Percentiles rank a stretch among this genome's conserved stretches.
Conservation (phyloP, 2,329 filamentous ascomycete species). For the Fusarium virguliforme region DNA sequence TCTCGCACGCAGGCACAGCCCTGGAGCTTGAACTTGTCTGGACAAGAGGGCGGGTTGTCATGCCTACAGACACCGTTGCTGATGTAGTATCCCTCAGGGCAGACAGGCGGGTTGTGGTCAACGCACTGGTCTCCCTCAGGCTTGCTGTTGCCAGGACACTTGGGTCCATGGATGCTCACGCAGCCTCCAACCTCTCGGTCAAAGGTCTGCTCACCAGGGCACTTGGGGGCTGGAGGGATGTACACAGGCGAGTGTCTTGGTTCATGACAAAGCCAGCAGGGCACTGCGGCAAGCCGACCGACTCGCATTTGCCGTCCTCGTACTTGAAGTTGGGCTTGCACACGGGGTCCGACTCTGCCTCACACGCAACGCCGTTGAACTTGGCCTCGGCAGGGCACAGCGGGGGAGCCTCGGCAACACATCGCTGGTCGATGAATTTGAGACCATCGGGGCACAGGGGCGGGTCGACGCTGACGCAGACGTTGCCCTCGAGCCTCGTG, state of each 20-base stretch:
- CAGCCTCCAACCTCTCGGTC: constrained; percentile 19
- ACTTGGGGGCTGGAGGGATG: constrained; percentile 18
- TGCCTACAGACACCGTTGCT: constrained; percentile 18
- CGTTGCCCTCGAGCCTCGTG: constrained; percentile 31
- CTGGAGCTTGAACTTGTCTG: constrained; percentile 17
- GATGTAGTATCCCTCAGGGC: constrained; percentile 11
- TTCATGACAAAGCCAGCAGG: constrained; percentile 29
- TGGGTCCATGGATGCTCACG: constrained; percentile 10
- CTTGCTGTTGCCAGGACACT: constrained; percentile 10
- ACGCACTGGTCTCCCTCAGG: constrained; percentile 18
- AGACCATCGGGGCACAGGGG: constrained; percentile 21
- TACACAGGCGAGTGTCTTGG: constrained; percentile 27
- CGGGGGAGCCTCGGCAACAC: neutral
- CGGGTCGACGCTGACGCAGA: constrained; percentile 22
- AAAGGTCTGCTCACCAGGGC: neutral
- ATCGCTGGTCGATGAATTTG: constrained; percentile 25
- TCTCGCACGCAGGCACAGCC: constrained; percentile 20
- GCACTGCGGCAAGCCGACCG: neutral
- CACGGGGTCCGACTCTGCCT: constrained; percentile 5
- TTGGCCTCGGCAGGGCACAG: constrained; percentile 13
- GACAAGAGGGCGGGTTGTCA: neutral
- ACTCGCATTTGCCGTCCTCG: constrained; percentile 18
- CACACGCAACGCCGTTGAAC: constrained; percentile 34
- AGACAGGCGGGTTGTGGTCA: constrained; percentile 4
- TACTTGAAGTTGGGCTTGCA: constrained; percentile 19